Percentiles rank a stretch among this genome's conserved stretches.
Evolutionary conservation across 768 basidiomycete genomes (phyloP).

Genomic region (Pleurotus ostreatus): DNA sequence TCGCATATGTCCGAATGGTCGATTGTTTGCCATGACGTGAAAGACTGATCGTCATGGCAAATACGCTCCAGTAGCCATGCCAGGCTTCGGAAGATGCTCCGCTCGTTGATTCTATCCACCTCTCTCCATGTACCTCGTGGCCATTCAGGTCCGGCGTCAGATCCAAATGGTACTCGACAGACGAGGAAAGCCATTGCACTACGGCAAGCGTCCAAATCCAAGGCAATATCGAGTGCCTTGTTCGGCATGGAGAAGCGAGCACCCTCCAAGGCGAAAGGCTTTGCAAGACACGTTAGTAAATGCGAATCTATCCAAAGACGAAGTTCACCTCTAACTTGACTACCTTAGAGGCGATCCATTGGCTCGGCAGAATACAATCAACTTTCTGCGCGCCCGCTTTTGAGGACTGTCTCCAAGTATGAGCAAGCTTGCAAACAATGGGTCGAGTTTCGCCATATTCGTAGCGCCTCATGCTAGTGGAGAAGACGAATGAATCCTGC

Average conservation of each 20-base stretch:
- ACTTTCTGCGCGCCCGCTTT: constrained; percentile 45
- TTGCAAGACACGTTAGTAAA: not conserved
- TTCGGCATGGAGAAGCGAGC: constrained; percentile 68
- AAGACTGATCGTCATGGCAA: constrained; percentile 64
- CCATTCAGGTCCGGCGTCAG: constrained; percentile 78
- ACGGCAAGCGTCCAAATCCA: constrained; percentile 60
- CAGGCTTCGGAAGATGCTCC: constrained; percentile 71
- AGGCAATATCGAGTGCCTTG: constrained; percentile 43
- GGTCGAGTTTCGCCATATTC: constrained; percentile 82
- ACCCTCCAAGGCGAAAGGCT: constrained; percentile 48
- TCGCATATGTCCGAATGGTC: constrained; percentile 38
- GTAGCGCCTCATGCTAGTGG: constrained; percentile 69
- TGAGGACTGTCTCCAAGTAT: constrained; percentile 75
- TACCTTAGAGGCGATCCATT: constrained; percentile 52
- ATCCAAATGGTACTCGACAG: constrained; percentile 68
- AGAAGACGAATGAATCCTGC: constrained; percentile 84
- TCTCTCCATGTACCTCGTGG: constrained; percentile 68
- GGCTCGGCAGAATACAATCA: constrained; percentile 53
- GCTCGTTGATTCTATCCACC: constrained; percentile 84
- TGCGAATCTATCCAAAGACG: not conserved
- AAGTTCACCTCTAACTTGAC: constrained; percentile 53
- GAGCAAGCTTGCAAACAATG: constrained; percentile 66
- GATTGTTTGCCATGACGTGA: constrained; percentile 64
- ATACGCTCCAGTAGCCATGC: constrained; percentile 89
- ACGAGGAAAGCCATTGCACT: constrained; percentile 77